Conservation (phyloP, 257 asterid species). For the Capsicum pubescens region DNA sequence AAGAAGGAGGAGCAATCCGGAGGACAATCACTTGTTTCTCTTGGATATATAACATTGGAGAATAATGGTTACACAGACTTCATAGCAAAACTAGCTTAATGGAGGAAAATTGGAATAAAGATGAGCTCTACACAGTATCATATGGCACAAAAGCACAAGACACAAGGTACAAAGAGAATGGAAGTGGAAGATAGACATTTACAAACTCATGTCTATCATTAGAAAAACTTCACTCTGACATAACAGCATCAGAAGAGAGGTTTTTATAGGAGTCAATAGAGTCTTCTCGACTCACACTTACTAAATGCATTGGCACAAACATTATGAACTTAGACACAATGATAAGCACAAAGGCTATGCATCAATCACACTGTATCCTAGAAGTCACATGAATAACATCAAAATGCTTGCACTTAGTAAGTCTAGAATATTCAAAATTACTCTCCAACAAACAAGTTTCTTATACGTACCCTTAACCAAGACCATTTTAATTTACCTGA, state of each 20-base stretch:
- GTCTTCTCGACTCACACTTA: neutral
- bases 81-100: neutral
- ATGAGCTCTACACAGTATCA: neutral
- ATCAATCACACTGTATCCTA: neutral
- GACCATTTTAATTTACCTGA: constrained; percentile 54
- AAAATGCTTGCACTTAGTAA: neutral
- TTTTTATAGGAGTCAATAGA: neutral
- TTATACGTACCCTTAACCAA: neutral
- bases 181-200: neutral
- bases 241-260: neutral
- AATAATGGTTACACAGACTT: neutral
- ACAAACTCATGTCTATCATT: constrained; percentile 1
- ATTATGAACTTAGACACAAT: no score
- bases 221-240: neutral
- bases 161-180: neutral
- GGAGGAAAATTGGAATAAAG: neutral
- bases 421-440: neutral
- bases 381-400: neutral
- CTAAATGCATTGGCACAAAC: neutral
- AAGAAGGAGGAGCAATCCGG: neutral
- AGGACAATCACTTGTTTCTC: neutral
- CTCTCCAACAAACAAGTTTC: neutral
- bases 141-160: neutral
- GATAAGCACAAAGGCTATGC: no score
- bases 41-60: neutral